These are phyloP conservation scores for Scytalidium lignicola DNA, from an alignment of 2,329 filamentous ascomycete species.

Conservation along the genomic window DNA sequence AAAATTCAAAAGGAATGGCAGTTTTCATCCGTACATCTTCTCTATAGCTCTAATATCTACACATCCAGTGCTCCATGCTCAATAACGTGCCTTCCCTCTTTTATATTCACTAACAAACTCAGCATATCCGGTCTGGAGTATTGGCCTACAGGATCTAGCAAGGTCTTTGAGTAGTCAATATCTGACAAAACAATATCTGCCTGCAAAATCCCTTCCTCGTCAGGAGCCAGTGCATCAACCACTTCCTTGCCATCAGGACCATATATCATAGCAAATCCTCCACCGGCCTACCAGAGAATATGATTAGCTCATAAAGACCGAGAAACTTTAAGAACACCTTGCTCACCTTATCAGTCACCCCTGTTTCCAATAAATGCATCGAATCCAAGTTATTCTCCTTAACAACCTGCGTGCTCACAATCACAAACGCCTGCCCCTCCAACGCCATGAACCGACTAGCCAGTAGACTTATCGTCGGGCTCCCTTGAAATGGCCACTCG, in stretches of 20 bases:
- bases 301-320: background rate
- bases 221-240: constrained; percentile 19
- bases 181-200: constrained; percentile 27
- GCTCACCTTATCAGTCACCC: constrained; percentile 2
- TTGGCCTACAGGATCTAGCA: constrained; percentile 18
- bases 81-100: constrained; percentile 3
- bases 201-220: constrained; percentile 31
- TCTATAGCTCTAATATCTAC: background rate
- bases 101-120: constrained; percentile 11
- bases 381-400: constrained; percentile 7
- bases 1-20: too few relatives aligned
- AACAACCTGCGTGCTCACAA: constrained; percentile 7
- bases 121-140: constrained; percentile 21
- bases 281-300: constrained; percentile 1
- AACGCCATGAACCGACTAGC: constrained; percentile 6
- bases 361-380: constrained; percentile 1
- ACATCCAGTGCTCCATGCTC: background rate
- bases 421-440: constrained; percentile 10
- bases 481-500: background rate
- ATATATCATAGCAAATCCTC: constrained; percentile 29
- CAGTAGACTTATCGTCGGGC: background rate
- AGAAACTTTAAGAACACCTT: background rate
- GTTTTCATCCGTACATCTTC: background rate
- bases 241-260: constrained; percentile 26
- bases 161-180: constrained; percentile 11